phyloP scores from a whole-genome alignment of 805 yeast species.

The Priceomyces melissophilus region DNA sequence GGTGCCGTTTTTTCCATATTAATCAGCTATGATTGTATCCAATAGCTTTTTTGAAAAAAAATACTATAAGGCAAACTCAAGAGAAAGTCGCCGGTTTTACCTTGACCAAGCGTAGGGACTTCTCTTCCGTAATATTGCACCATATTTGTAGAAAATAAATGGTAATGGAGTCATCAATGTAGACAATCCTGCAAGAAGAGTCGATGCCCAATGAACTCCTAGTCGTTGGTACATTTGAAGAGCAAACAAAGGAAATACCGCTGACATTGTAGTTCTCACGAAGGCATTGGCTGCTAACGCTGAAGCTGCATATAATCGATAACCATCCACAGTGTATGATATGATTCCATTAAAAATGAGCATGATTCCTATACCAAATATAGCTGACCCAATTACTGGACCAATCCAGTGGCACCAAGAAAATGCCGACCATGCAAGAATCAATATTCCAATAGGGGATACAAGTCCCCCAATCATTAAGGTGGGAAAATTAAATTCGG shows the following conservation, averaged over 20 bases:
- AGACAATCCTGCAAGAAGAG: conserved; percentile 49
- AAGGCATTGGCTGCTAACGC: conserved; percentile 61
- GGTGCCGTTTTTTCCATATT: too few relatives aligned
- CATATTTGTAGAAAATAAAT: conserved; percentile 6
- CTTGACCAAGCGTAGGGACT: too few relatives aligned
- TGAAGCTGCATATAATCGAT: conserved; percentile 53
- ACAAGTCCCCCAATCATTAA: conserved; percentile 63
- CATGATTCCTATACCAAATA: conserved; percentile 40
- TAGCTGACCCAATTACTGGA: conserved; percentile 40
- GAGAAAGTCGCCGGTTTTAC: too few relatives aligned
- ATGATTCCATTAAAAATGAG: conserved; percentile 53
- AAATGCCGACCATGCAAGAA: conserved; percentile 80
- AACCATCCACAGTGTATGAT: conserved; percentile 56
- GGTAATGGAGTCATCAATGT: conserved; percentile 11
- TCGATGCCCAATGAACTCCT: conserved; percentile 54
- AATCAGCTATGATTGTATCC: too few relatives aligned
- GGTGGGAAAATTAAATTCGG: conserved; percentile 75
- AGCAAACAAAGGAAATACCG: conserved; percentile 55
- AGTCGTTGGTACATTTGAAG: conserved; percentile 44
- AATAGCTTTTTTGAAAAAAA: too few relatives aligned
- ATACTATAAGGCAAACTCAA: too few relatives aligned
- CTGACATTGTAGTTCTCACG: conserved; percentile 51
- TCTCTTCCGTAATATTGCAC: conserved; percentile 4
- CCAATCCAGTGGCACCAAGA: conserved; percentile 69
- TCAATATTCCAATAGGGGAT: conserved; percentile 73